A percentile compares a stretch with the other conserved stretches of the same genome.
Conservation (phyloP, 2,329 filamentous ascomycete species). For the Colletotrichum costaricense region DNA sequence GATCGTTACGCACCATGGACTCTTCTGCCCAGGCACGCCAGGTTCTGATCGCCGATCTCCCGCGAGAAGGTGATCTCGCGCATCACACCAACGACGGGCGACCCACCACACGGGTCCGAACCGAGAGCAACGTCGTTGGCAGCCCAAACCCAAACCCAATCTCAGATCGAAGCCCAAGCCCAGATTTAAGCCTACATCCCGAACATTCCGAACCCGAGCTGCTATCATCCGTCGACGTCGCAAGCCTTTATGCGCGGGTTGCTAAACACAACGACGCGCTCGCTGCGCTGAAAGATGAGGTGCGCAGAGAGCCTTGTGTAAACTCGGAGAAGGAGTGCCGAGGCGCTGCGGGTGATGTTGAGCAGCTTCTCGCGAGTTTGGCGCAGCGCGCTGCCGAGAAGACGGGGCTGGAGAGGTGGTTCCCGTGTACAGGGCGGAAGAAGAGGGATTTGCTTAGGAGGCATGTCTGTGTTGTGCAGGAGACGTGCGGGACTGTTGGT, state of each 20-base stretch:
- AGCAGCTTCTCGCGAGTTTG: background rate
- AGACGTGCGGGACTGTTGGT: background rate
- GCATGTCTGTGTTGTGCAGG: background rate
- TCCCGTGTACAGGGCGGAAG: background rate
- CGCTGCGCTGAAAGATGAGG: background rate
- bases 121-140: background rate
- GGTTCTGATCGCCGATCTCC: constrained; percentile 25
- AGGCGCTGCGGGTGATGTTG: background rate
- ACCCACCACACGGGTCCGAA: constrained; percentile 1
- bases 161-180: background rate
- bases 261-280: background rate
- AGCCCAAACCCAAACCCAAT: background rate
- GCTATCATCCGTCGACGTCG: background rate
- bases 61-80: constrained; percentile 2
- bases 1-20: constrained; percentile 25
- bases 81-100: background rate
- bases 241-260: background rate
- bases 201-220: no score
- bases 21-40: background rate
- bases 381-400: background rate
- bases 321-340: background rate
- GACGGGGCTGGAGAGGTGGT: background rate
- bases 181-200: no score
- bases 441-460: background rate
- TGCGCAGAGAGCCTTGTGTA: background rate